A percentile compares a stretch with the other conserved stretches of the same genome.
phyloP scores from a whole-genome alignment of 176 grass and related monocot genomes.

The Tuctoria greenei region DNA sequence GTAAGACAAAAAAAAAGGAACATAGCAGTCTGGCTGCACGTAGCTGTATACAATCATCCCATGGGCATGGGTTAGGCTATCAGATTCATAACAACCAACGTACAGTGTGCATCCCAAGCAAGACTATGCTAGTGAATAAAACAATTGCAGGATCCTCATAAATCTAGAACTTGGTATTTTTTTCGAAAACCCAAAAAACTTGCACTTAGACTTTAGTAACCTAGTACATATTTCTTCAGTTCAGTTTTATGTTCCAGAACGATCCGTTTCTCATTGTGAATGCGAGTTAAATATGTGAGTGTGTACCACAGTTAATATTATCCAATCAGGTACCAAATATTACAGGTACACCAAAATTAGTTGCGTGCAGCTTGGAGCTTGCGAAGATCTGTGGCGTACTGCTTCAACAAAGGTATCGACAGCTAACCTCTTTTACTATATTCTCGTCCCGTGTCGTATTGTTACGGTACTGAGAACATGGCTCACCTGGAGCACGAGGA shows the following conservation, averaged over 20 bases:
- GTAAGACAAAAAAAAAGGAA: not conserved
- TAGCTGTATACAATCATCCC: not conserved
- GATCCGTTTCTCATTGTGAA: not conserved
- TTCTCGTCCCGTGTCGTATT: not conserved
- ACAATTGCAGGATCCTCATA: not conserved
- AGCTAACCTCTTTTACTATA: not conserved
- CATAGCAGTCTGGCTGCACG: not conserved
- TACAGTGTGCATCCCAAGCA: not conserved
- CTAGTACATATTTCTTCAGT: not conserved
- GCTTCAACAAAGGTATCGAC: not conserved
- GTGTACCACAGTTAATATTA: not conserved
- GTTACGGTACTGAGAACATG: not conserved
- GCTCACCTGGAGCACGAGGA: slow-evolving; percentile 82
- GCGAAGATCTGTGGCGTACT: not conserved
- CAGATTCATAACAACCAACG: slow-evolving; percentile 25
- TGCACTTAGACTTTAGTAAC: not conserved
- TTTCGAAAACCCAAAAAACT: too few species aligned
- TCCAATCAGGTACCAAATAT: slow-evolving; percentile 2
- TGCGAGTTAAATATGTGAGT: not conserved
- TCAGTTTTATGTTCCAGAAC: slow-evolving; percentile 7
- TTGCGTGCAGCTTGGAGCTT: not conserved
- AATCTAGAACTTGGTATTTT: not conserved
- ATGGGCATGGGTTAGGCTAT: slow-evolving; percentile 34
- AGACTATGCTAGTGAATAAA: slow-evolving; percentile 8
- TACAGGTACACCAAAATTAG: not conserved